Conservation (phyloP, 441 rosid genomes). For the Raphanus hybrid region DNA sequence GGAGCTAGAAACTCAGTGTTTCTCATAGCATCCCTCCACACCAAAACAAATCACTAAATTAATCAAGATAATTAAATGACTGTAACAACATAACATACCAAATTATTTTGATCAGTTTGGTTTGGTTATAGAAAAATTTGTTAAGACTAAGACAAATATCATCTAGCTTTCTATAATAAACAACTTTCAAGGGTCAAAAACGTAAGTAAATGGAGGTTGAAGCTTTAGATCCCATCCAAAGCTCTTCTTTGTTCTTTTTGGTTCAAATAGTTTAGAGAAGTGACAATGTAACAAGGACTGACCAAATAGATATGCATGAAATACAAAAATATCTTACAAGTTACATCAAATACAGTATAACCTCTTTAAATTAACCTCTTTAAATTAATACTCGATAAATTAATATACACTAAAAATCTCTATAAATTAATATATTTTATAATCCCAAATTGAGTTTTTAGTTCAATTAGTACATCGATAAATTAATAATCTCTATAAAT, state of each 20-base stretch:
- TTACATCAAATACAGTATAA: neutral
- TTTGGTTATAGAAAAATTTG: neutral
- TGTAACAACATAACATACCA: neutral
- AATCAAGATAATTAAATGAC: neutral
- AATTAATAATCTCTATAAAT: too few species aligned
- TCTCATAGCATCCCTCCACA: neutral
- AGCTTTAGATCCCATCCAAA: neutral
- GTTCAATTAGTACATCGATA: too few species aligned
- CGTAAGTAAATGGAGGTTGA: neutral
- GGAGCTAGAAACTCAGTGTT: neutral
- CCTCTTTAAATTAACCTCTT: too few species aligned
- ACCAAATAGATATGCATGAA: neutral
- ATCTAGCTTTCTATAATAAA: neutral
- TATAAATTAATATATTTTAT: too few species aligned
- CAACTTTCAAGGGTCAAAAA: neutral
- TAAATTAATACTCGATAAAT: too few species aligned
- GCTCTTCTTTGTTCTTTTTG: neutral
- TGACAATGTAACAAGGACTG: constrained; percentile 5
- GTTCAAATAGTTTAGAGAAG: neutral
- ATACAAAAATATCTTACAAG: neutral
- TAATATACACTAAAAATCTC: too few species aligned
- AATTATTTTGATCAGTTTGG: neutral
- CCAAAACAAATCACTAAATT: neutral
- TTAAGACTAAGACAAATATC: neutral
- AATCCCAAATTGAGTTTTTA: too few species aligned